Evolutionary conservation across 495 filamentous ascomycete species (phyloP).

Genomic region (Trichoderma gamsii): DNA sequence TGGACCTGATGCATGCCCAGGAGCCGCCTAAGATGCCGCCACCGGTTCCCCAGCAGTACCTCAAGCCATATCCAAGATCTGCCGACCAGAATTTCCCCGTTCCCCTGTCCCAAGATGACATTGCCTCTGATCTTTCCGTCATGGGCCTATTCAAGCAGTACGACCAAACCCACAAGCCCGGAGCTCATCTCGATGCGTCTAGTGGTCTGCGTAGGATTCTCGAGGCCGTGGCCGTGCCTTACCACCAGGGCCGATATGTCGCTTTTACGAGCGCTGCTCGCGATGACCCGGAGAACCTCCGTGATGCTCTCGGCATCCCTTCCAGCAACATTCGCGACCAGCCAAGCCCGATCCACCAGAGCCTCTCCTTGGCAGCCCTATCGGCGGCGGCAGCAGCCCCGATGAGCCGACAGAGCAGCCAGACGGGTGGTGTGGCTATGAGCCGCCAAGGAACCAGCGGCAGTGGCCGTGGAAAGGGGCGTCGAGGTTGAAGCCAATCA

Average conservation of each 20-base stretch:
- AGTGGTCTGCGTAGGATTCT: constrained; percentile 41
- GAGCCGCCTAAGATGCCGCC: constrained; percentile 57
- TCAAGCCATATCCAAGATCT: constrained; percentile 36
- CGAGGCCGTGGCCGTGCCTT: constrained; percentile 36
- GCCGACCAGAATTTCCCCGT: constrained; percentile 44
- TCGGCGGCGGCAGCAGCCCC: constrained; percentile 25
- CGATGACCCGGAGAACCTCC: constrained; percentile 38
- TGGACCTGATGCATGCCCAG: constrained; percentile 37
- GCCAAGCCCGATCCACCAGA: constrained; percentile 26
- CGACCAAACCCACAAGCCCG: constrained; percentile 35
- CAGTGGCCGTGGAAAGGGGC: constrained; percentile 30
- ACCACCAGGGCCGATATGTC: constrained; percentile 31
- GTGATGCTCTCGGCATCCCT: constrained; percentile 37
- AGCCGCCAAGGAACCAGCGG: constrained; percentile 37
- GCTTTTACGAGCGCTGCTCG: constrained; percentile 37
- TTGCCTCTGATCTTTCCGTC: constrained; percentile 52
- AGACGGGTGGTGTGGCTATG: constrained; percentile 39
- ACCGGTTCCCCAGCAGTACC: constrained; percentile 49
- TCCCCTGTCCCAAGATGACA: constrained; percentile 51
- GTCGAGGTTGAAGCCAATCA: neutral
- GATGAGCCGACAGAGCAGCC: constrained; percentile 47
- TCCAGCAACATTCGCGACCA: constrained; percentile 23
- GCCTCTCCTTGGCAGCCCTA: constrained; percentile 23
- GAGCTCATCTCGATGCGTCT: constrained; percentile 36
- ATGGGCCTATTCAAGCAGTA: constrained; percentile 47